Conservation (phyloP, 768 basidiomycete species). For the Amanita rimosa region DNA sequence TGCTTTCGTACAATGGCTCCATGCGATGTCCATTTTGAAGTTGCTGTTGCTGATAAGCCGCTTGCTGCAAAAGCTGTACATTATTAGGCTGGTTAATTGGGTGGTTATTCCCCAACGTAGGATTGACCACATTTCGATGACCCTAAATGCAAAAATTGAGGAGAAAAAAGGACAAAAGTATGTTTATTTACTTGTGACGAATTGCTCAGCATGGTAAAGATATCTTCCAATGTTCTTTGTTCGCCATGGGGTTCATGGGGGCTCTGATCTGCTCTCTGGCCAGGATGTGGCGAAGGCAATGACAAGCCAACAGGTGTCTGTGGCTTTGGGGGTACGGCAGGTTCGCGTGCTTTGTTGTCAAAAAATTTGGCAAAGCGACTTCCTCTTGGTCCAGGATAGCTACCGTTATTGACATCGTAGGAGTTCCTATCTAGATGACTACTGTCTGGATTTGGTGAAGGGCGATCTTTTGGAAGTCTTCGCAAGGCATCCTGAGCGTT, state of each 20-base stretch:
- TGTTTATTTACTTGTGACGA: slow-evolving; percentile 52
- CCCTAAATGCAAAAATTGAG: slow-evolving; percentile 11
- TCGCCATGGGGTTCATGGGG: slow-evolving; percentile 29
- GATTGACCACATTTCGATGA: slow-evolving; percentile 19
- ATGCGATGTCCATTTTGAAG: slow-evolving; percentile 37
- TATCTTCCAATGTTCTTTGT: slow-evolving; percentile 62
- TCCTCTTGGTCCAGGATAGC: slow-evolving; percentile 49
- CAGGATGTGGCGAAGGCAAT: slow-evolving; percentile 34
- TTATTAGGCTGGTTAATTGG: slow-evolving; percentile 24
- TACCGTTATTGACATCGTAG: slow-evolving; percentile 23
- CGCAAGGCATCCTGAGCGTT: slow-evolving; percentile 9
- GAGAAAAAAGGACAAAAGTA: neutral
- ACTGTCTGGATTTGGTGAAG: slow-evolving; percentile 6
- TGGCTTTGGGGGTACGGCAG: slow-evolving; percentile 21
- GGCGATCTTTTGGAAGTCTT: slow-evolving; percentile 10
- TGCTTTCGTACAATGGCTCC: slow-evolving; percentile 64
- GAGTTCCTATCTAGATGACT: neutral
- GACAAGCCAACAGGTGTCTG: slow-evolving; percentile 25
- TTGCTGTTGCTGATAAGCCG: slow-evolving; percentile 32
- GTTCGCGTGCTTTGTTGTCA: slow-evolving; percentile 55
- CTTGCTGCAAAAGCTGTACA: slow-evolving; percentile 27
- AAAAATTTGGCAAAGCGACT: slow-evolving; percentile 86
- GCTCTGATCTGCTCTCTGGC: slow-evolving; percentile 35
- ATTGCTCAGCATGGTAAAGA: slow-evolving; percentile 71
- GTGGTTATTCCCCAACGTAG: slow-evolving; percentile 16